Evolutionary conservation across 23 red algal genomes (phyloP), one percentile per base, ranked within the genome.

Genomic region (Porphyridium purpureum): DNA sequence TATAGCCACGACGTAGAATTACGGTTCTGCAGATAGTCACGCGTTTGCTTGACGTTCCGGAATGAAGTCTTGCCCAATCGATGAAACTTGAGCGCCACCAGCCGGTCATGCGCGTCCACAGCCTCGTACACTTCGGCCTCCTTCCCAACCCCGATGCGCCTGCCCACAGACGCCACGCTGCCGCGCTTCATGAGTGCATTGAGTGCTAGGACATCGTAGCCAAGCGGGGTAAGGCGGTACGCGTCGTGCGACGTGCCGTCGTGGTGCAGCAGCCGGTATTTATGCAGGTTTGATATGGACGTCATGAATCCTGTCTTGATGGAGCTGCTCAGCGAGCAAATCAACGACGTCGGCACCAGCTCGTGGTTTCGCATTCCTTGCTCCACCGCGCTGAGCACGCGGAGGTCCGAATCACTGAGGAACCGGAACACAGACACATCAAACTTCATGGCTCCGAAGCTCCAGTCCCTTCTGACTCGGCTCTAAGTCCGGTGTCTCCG

Each of bases 321-420:
- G 29, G 76, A 35, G 47, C 76, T 76, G 6, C 62, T 60, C 9
- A 98, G 66, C 21, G 80, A 51, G 21, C 31, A 42, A 19, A 98
- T 80, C 19, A 98, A 69, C 6, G 79, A 41, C 31, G 69, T 59
- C 42, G 90, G 80, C 14, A 98, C 90, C 19, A 80, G 57, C 54
- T 98, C 73, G 42, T 98, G 90, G 60, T 98, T 98, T 31, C 78
- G 75, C 90, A 98, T 98, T 50, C 90, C 90, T 80, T 86, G 70
- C 57, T 98, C 90, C 7, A 98, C 67, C 38, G 90, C 90, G 4
- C 79, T 82, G 21, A 98, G 64, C 27, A 75, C 72, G 29, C 90
- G 80, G 55, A 98, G 71, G 55, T 98, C 72, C 33, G 62, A 62
- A 21, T 86, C 78, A 4, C 47, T 32, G 4, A 98, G 60, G 50